These are phyloP conservation scores for Pseudogymnoascus sp. DNA, from an alignment of 2,329 filamentous ascomycete genomes.

Conservation along the genomic window DNA sequence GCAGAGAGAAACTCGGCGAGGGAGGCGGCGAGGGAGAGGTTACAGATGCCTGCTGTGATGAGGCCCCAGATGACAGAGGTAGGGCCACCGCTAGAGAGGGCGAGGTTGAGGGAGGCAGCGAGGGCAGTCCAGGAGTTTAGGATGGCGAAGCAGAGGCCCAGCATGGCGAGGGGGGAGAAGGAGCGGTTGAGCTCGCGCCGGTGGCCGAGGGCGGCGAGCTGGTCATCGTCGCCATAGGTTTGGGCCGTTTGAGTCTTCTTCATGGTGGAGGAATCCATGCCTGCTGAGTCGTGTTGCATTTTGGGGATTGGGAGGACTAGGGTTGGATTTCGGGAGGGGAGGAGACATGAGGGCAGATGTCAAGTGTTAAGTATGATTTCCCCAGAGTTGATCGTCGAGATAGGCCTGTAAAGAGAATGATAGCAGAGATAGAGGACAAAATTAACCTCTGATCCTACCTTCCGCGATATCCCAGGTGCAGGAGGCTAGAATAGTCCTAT, in stretches of 20 bases:
- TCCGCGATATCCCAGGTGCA: background rate
- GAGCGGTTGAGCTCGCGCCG: slow-evolving; percentile 43
- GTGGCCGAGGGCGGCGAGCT: slow-evolving; percentile 44
- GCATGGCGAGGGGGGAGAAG: slow-evolving; percentile 47
- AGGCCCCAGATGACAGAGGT: slow-evolving; percentile 33
- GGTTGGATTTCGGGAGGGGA: background rate
- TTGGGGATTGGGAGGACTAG: background rate
- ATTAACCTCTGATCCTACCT: background rate
- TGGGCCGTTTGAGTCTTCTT: background rate
- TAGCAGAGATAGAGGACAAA: background rate
- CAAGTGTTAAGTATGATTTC: background rate
- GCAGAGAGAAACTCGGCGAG: slow-evolving; percentile 35
- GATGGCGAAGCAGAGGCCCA: slow-evolving; percentile 41
- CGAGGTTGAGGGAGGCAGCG: slow-evolving; percentile 27
- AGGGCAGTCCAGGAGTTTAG: slow-evolving; percentile 36
- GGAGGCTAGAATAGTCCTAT: background rate
- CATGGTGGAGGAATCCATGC: background rate
- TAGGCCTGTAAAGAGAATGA: background rate
- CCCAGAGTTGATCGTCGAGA: background rate
- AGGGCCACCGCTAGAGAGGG: slow-evolving; percentile 35
- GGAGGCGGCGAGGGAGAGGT: slow-evolving; percentile 33
- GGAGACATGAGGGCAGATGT: background rate
- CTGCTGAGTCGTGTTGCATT: background rate
- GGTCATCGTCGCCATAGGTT: slow-evolving; percentile 34
- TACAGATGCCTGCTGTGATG: slow-evolving; percentile 35